Base-by-base conservation (phyloP, 192 early-diverging fungal genomes). In the Kickxella alabastrina region DNA sequence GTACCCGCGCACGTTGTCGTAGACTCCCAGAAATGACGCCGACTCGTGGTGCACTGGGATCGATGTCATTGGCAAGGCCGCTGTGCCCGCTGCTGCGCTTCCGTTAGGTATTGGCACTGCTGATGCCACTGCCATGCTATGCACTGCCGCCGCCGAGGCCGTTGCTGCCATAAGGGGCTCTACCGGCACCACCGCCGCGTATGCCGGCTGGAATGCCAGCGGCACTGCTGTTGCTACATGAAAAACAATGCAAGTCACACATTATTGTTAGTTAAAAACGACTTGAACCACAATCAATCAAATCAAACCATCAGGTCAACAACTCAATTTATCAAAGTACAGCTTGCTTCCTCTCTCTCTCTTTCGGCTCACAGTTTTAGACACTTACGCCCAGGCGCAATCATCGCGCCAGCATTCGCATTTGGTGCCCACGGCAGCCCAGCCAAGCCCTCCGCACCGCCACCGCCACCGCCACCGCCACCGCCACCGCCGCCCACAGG, bases 1-100 rank as follows among this genome's bases (percentile, higher is more conserved):
- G 57, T 75, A 75, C 17, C 71, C 61, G 38, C 71, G 63, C 54
- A 75, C 71, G 49, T 67, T 75, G 34, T 75, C 71, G 28, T 75
- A 75, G 19, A 75, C 65, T 8, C 60, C 60, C 22, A 52, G 32
- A 24, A 75, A 66, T 26, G 71, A 57, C 55, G 54, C 15, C 48
- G 47, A 49, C 32, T 37, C 36, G 49, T 35, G 37, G 36, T 51
- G 31, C 31, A 6, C n/a, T n/a, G n/a, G n/a, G n/a, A n/a, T n/a
- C n/a, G n/a, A n/a, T n/a, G n/a, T n/a, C n/a, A n/a, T n/a, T n/a
- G n/a, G n/a, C n/a, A n/a, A n/a, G n/a, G 47, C 14, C 22, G 51
- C 26, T n/a, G 3, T 41, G 37, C 37, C 19, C 24, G 18, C 24
- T 27, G 25, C 37, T n/a, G n/a, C n/a, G n/a, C n/a, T n/a, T n/a